Base-by-base conservation (phyloP, 1,284 basidiomycete species). In the Clitocybe nebularis region DNA sequence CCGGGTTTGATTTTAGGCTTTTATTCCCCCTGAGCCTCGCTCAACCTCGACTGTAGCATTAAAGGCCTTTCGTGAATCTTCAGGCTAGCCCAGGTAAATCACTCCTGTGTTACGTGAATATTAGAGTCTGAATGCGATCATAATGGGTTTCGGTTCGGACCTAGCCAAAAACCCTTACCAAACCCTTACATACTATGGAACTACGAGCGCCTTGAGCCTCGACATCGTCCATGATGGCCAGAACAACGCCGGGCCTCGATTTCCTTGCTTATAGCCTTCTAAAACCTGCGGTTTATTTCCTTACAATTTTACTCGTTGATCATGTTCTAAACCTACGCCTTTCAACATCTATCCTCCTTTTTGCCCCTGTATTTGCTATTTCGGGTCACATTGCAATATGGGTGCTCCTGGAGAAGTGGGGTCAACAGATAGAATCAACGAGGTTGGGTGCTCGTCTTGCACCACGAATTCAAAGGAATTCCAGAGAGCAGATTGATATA, bases 191-290 rank as follows among this genome's bases (percentile, higher is more conserved):
- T 14, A 13, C 29, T 16, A n/a, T n/a, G n/a, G n/a, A n/a, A n/a
- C n/a, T n/a, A n/a, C 13, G 11, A 32, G 19, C 13, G 6, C 13
- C 14, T 16, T 32, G 29, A 6, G 6, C 14, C 14, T 32, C 29
- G 13, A 32, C 29, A 32, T 17, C 6, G 29, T 9, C 13, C 29
- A 32, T 26, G 39, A 53, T 57, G 54, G 33, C 43, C 34, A 48
- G 48, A 48, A 30, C 49, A 19, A 55, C 53, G 4, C 58, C 58
- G 42, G 57, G 58, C 2, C n/a, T 54, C 14, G 28, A 35, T 16
- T 57, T 55, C 32, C 44, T 59, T 11, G 43, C 13, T 26, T 45
- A 39, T 9, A 46, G 50, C 36, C 41, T 52, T 17, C 19, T 44
- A 4, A 20, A 41, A 9, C 50, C 47, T 36, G 41, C 28, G 2